These are phyloP conservation scores for Ophiostoma tasmaniense DNA, from an alignment of 2,329 filamentous ascomycete species.

Conservation along the genomic window DNA sequence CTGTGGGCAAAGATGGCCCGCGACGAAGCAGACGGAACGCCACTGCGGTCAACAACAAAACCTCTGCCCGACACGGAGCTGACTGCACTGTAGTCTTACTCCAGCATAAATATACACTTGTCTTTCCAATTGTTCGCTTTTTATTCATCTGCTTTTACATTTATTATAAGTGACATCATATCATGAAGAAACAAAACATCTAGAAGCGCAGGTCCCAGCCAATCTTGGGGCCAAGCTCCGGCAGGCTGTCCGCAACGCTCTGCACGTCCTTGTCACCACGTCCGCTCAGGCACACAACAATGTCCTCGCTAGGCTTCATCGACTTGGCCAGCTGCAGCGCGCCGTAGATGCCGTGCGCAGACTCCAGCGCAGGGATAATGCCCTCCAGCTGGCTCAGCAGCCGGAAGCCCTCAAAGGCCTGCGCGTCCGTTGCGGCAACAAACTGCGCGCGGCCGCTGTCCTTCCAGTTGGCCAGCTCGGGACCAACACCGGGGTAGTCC, in stretches of 20 bases:
- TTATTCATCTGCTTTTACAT: background rate
- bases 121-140: background rate
- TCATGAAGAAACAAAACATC: too few species aligned
- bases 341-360: slow-evolving; percentile 84
- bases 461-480: slow-evolving; percentile 89
- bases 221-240: slow-evolving; percentile 80
- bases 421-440: slow-evolving; percentile 80
- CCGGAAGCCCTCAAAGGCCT: slow-evolving; percentile 83
- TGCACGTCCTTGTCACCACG: slow-evolving; percentile 98
- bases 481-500: slow-evolving; percentile 94
- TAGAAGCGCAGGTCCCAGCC: slow-evolving; percentile 60
- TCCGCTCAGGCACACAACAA: slow-evolving; percentile 90
- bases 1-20: too few species aligned
- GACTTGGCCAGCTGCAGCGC: slow-evolving; percentile 86
- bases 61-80: background rate
- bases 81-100: background rate
- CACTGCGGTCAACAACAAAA: background rate
- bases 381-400: slow-evolving; percentile 82
- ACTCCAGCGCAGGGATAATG: slow-evolving; percentile 93
- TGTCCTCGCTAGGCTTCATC: slow-evolving; percentile 77
- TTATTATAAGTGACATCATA: background rate
- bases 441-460: slow-evolving; percentile 80
- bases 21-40: too few species aligned
- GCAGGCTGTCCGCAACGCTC: slow-evolving; percentile 91
- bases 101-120: background rate